Evolutionary conservation across 202 grass and related monocot genomes (phyloP).

Genomic region (Panicum hallii): DNA sequence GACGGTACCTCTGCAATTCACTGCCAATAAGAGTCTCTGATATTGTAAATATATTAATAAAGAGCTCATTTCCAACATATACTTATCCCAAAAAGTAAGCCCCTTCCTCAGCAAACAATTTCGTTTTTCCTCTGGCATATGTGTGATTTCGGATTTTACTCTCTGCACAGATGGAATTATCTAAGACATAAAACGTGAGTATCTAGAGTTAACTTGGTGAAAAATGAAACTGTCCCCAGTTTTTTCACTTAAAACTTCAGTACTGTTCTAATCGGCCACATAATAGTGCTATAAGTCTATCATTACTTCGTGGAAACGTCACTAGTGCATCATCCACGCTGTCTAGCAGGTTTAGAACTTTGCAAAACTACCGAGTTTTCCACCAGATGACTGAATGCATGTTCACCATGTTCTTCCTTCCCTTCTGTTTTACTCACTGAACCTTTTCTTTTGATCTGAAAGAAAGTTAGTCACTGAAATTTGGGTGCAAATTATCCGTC

Average conservation of each 20-base stretch:
- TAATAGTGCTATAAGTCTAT: background rate
- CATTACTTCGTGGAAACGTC: background rate
- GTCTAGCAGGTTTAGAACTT: background rate
- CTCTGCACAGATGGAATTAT: background rate
- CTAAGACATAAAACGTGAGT: background rate
- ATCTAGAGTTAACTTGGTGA: background rate
- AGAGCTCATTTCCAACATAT: slow-evolving; percentile 52
- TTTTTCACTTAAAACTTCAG: background rate
- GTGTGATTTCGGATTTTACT: background rate
- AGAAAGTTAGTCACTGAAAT: background rate
- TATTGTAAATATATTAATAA: slow-evolving; percentile 57
- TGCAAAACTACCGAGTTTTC: background rate
- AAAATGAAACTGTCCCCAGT: background rate
- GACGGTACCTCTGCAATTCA: slow-evolving; percentile 60
- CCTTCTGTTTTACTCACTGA: background rate
- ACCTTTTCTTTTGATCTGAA: background rate
- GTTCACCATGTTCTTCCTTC: background rate
- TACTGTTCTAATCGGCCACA: background rate
- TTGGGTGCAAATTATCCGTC: background rate
- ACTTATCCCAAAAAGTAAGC: slow-evolving; percentile 65
- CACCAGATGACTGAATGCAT: background rate
- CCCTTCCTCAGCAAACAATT: background rate
- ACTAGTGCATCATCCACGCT: background rate
- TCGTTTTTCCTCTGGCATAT: background rate
- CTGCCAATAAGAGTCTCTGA: slow-evolving; percentile 42